A percentile compares a stretch with the other conserved stretches of the same genome.
Conservation (phyloP, 768 basidiomycete genomes). For the Psilocybe azurescens region DNA sequence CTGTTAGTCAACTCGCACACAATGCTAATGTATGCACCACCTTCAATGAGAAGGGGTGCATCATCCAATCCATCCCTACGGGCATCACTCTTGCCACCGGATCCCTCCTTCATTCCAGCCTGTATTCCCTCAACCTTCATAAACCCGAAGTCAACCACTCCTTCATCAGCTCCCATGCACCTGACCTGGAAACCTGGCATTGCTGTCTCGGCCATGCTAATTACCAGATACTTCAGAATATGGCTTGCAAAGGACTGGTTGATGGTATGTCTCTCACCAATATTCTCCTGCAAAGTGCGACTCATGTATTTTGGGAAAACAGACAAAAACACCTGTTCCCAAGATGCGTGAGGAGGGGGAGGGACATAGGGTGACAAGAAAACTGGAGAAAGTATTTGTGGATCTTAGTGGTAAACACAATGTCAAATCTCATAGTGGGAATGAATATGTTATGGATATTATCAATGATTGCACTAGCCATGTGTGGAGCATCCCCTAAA, state of each 20-base stretch:
- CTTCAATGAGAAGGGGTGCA: slow-evolving; percentile 23
- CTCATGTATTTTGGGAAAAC: slow-evolving; percentile 43
- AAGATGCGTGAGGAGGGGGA: slow-evolving; percentile 27
- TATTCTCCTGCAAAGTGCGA: slow-evolving; percentile 32
- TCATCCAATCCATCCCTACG: slow-evolving; percentile 17
- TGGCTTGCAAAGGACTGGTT: slow-evolving; percentile 21
- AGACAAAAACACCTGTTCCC: slow-evolving; percentile 36
- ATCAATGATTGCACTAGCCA: slow-evolving; percentile 36
- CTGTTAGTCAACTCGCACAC: slow-evolving; percentile 22
- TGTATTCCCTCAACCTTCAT: slow-evolving; percentile 23
- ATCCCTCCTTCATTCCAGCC: slow-evolving; percentile 11
- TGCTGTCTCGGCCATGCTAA: slow-evolving; percentile 31
- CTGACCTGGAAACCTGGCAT: slow-evolving; percentile 33
- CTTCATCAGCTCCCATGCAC: slow-evolving; percentile 1
- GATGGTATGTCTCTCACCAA: slow-evolving; percentile 30
- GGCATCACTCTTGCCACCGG: slow-evolving; percentile 18
- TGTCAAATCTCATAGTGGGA: slow-evolving; percentile 29
- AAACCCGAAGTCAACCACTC: slow-evolving; percentile 19
- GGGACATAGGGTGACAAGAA: slow-evolving; percentile 27
- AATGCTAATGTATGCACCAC: slow-evolving; percentile 10
- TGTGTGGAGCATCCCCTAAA: slow-evolving; percentile 38
- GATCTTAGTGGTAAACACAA: slow-evolving; percentile 31
- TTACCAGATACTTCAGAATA: slow-evolving; percentile 26
- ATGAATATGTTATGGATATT: slow-evolving; percentile 37
- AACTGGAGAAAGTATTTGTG: slow-evolving; percentile 35